phyloP scores from a whole-genome alignment of 352 stramenopile genomes.

The Pythium biforme region DNA sequence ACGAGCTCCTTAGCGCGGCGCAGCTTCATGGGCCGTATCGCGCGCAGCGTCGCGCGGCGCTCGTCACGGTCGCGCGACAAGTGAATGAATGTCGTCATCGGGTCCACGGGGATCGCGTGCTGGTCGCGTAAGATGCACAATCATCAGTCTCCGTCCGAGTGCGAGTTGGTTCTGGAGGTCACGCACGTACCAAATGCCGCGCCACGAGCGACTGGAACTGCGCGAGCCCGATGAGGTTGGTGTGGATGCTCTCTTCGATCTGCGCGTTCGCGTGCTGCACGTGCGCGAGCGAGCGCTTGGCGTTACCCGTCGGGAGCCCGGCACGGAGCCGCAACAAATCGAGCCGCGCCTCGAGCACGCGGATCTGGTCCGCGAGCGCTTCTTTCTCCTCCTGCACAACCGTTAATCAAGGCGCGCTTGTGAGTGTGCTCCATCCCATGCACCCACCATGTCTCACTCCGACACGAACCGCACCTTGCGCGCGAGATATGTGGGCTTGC shows the following conservation, averaged over 20 bases:
- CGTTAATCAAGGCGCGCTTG: too few relatives aligned
- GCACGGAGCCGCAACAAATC: slow-evolving; percentile 3
- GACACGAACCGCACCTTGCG: slow-evolving; percentile 3
- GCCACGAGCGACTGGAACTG: slow-evolving; percentile 21
- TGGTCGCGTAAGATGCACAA: neutral
- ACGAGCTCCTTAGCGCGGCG: slow-evolving; percentile 11
- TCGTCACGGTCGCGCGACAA: slow-evolving; percentile 5
- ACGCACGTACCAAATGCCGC: slow-evolving; percentile 10
- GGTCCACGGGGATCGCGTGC: slow-evolving; percentile 11
- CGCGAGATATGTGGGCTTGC: slow-evolving; percentile 7
- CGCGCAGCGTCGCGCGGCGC: slow-evolving; percentile 5
- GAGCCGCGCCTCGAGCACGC: slow-evolving; percentile 9
- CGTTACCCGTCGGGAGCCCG: slow-evolving; percentile 12
- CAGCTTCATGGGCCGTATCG: slow-evolving; percentile 16
- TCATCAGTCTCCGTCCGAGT: too few relatives aligned
- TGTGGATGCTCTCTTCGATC: slow-evolving; percentile 17
- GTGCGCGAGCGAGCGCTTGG: neutral
- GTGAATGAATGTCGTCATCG: slow-evolving; percentile 19
- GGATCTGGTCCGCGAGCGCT: slow-evolving; percentile 12
- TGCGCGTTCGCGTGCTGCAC: slow-evolving; percentile 9
- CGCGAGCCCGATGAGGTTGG: slow-evolving; percentile 11
- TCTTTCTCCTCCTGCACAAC: slow-evolving; percentile 9
- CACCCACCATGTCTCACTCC: neutral
- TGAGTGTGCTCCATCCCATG: neutral
- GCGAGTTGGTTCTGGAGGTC: too few relatives aligned